Evolutionary conservation across 192 early-diverging fungal species (phyloP).

Genomic region (Rhizophagus prolifer): DNA sequence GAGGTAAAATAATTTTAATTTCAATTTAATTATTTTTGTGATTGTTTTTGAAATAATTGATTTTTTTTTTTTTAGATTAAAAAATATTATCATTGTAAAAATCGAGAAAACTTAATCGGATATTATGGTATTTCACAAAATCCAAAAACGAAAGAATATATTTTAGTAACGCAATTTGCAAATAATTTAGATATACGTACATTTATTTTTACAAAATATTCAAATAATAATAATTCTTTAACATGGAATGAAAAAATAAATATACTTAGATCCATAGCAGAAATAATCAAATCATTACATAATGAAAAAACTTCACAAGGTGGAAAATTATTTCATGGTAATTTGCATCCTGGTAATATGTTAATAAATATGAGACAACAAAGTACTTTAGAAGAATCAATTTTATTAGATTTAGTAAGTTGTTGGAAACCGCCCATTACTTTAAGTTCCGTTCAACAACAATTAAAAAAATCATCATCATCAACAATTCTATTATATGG

Average conservation of each 20-base stretch:
- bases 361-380: not conserved
- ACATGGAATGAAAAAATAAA: constrained; percentile 12
- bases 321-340: constrained; percentile 1
- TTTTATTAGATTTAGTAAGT: not conserved
- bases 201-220: not conserved
- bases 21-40: not conserved
- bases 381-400: not conserved
- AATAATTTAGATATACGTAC: not conserved
- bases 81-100: not conserved
- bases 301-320: not conserved
- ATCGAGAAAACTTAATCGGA: not conserved
- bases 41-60: not conserved
- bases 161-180: not conserved
- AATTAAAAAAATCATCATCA: not conserved
- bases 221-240: not conserved
- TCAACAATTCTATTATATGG: constrained; percentile 24
- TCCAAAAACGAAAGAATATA: constrained; percentile 5
- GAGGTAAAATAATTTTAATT: not conserved
- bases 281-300: not conserved
- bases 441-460: not conserved
- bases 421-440: not conserved
- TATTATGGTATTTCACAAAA: constrained; percentile 2
- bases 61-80: not conserved
- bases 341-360: constrained; percentile 13
- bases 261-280: not conserved